Conservation (phyloP, 78 protist genomes). For the Bigelowiella natans region DNA sequence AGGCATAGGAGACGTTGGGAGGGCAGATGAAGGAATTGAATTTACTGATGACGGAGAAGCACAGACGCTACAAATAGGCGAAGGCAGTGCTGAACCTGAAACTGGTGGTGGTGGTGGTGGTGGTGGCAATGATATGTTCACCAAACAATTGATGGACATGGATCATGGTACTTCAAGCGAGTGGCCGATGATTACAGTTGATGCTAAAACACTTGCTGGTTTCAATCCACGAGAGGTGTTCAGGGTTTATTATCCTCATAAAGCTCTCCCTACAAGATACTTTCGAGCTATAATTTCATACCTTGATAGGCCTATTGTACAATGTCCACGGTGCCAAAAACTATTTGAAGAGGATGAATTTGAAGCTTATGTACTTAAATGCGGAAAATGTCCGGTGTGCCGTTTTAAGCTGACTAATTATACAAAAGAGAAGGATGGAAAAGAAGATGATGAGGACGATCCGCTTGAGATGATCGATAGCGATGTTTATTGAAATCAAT, state of each 20-base stretch:
- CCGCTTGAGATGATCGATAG: too few species aligned
- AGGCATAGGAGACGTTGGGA: neutral
- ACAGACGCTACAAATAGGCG: neutral
- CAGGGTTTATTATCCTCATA: neutral
- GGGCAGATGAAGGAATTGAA: neutral
- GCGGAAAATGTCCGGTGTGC: neutral
- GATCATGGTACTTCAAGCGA: neutral
- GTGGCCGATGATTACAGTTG: neutral
- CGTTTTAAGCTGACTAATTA: too few species aligned
- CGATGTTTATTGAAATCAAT: too few species aligned
- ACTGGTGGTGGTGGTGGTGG: neutral
- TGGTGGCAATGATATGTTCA: neutral
- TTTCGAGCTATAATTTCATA: neutral
- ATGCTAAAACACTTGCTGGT: neutral
- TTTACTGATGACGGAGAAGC: neutral
- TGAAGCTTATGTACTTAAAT: neutral
- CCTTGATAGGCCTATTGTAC: neutral
- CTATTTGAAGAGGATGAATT: neutral
- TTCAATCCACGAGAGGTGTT: neutral
- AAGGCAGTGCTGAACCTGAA: neutral
- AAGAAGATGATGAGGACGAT: too few species aligned
- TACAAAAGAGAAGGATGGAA: too few species aligned
- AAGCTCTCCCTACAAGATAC: neutral
- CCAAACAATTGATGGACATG: neutral
- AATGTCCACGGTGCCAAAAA: neutral